Conservation (phyloP, 352 stramenopile species). For the Aphanomyces cochlioides region DNA sequence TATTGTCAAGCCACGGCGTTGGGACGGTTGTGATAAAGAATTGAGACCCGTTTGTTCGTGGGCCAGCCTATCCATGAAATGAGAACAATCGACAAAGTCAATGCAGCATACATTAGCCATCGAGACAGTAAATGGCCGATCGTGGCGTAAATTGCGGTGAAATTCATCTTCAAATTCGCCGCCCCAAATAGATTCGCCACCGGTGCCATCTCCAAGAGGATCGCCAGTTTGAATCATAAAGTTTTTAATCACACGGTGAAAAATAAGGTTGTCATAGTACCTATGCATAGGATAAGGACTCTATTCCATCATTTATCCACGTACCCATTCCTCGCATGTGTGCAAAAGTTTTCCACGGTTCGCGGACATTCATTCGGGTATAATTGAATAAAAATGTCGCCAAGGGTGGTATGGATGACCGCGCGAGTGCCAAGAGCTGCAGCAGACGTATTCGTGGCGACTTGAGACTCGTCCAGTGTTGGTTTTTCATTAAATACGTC, state of each 20-base stretch:
- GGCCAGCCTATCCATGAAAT: constrained; percentile 38
- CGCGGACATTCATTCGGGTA: constrained; percentile 93
- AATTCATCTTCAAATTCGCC: constrained; percentile 99
- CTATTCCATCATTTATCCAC: constrained; percentile 35
- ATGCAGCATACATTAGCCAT: constrained; percentile 93
- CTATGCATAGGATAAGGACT: constrained; percentile 36
- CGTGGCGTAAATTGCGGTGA: constrained; percentile 90
- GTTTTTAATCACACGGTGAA: constrained; percentile 99
- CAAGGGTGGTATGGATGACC: constrained; percentile 97
- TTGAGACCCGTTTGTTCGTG: constrained; percentile 81
- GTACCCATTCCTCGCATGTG: constrained; percentile 87
- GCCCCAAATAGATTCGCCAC: constrained; percentile 98
- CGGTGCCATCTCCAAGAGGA: constrained; percentile 95
- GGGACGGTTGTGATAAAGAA: constrained; percentile 99
- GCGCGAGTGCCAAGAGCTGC: constrained; percentile 68
- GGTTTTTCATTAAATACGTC: constrained; percentile 99
- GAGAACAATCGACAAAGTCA: neutral
- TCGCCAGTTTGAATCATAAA: constrained; percentile 98
- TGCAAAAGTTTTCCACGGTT: constrained; percentile 98
- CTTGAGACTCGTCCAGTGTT: constrained; percentile 89
- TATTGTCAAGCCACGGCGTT: constrained; percentile 97
- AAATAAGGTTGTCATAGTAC: constrained; percentile 99
- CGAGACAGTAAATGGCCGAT: constrained; percentile 97
- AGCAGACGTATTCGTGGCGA: constrained; percentile 71
- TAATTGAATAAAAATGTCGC: constrained; percentile 97